Conservation (phyloP, 768 basidiomycete genomes). For the Russula compacta region DNA sequence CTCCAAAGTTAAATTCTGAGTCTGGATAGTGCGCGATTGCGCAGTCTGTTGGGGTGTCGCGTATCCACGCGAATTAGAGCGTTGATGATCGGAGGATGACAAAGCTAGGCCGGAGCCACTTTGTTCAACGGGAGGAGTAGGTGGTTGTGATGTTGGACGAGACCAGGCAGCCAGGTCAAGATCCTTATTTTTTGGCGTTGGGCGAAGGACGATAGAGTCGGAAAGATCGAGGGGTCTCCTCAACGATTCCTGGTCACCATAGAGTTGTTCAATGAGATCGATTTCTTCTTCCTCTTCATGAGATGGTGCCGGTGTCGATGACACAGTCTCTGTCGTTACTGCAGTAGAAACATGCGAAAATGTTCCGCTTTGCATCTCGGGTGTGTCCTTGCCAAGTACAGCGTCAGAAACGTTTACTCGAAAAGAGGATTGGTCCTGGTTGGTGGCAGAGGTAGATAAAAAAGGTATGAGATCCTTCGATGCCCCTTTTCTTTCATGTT, state of each 20-base stretch:
- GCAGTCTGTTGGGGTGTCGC: slow-evolving; percentile 10
- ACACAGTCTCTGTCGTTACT: not conserved
- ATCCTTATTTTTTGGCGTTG: slow-evolving; percentile 79
- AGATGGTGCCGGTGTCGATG: slow-evolving; percentile 8
- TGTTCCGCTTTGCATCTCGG: slow-evolving; percentile 13
- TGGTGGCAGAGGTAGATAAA: slow-evolving; percentile 10
- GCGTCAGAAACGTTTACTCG: slow-evolving; percentile 20
- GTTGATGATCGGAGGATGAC: not conserved
- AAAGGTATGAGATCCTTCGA: slow-evolving; percentile 43
- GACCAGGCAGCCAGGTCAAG: slow-evolving; percentile 85
- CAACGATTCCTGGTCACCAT: slow-evolving; percentile 68
- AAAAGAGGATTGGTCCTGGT: not conserved
- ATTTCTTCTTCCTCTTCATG: slow-evolving; percentile 71
- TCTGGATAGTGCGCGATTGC: slow-evolving; percentile 3
- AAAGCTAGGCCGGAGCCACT: not conserved
- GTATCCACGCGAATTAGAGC: slow-evolving; percentile 4
- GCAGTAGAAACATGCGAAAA: not conserved
- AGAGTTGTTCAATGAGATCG: slow-evolving; percentile 93
- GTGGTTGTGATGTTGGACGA: slow-evolving; percentile 37
- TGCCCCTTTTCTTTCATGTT: slow-evolving; percentile 48
- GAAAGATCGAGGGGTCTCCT: slow-evolving; percentile 66
- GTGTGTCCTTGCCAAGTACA: slow-evolving; percentile 23
- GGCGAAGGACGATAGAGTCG: slow-evolving; percentile 76
- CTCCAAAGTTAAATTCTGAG: slow-evolving; percentile 61
- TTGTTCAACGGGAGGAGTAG: slow-evolving; percentile 36